Percentiles rank a stretch among this genome's conserved stretches.
Evolutionary conservation across 805 yeast genomes (phyloP).

Genomic region (Lachancea sp.): DNA sequence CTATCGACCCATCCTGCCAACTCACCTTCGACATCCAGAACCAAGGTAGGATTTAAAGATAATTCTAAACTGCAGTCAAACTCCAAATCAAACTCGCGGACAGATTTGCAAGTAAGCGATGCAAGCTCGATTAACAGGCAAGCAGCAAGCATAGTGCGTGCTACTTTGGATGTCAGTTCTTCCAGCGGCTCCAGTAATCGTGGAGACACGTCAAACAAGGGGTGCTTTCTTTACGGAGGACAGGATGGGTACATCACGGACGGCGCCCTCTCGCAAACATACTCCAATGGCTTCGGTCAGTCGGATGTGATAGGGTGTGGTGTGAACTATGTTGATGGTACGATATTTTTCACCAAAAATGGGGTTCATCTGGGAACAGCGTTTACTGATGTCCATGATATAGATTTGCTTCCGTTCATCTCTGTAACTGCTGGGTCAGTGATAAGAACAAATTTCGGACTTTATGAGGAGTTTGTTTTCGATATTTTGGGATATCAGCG

Average conservation of each 20-base stretch:
- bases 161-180: slow-evolving; percentile 6
- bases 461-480: slow-evolving; percentile 48
- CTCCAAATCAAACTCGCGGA: slow-evolving; percentile 1
- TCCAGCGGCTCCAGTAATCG: slow-evolving; percentile 4
- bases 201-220: slow-evolving; percentile 17
- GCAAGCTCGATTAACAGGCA: slow-evolving; percentile 7
- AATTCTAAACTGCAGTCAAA: slow-evolving; percentile 4
- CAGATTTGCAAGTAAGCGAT: slow-evolving; percentile 4
- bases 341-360: slow-evolving; percentile 74
- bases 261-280: slow-evolving; percentile 17
- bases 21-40: slow-evolving; percentile 24
- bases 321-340: slow-evolving; percentile 54
- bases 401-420: slow-evolving; percentile 41
- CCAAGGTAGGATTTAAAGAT: slow-evolving; percentile 27
- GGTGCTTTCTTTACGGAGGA: slow-evolving; percentile 27
- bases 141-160: slow-evolving; percentile 8
- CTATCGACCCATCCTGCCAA: slow-evolving; percentile 21
- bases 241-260: slow-evolving; percentile 26
- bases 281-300: slow-evolving; percentile 37
- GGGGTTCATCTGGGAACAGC: slow-evolving; percentile 60
- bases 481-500: slow-evolving; percentile 52
- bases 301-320: slow-evolving; percentile 82
- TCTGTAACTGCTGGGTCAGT: slow-evolving; percentile 36
- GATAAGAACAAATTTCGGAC: slow-evolving; percentile 37
- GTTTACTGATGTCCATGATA: slow-evolving; percentile 39